Evolutionary conservation across 257 asterid genomes (phyloP).

Genomic region (Paulownia fortunei): DNA sequence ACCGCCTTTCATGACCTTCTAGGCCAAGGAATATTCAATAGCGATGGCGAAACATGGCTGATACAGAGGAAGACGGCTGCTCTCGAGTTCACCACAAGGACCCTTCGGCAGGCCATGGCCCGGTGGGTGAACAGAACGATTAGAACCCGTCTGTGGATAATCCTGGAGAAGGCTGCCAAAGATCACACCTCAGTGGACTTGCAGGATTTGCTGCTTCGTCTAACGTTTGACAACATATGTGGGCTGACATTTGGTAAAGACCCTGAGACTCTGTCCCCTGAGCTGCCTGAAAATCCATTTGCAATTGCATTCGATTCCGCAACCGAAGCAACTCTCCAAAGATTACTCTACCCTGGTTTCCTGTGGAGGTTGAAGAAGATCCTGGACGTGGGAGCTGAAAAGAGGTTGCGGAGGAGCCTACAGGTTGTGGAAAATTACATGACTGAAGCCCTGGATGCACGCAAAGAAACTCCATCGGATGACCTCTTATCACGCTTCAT

Average conservation of each 20-base stretch:
- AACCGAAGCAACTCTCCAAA: constrained; percentile 80
- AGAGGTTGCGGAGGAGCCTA: constrained; percentile 52
- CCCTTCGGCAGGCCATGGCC: constrained; percentile 91
- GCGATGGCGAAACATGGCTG: constrained; percentile 90
- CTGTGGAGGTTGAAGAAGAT: constrained; percentile 76
- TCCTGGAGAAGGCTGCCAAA: constrained; percentile 62
- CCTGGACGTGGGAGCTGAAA: constrained; percentile 62
- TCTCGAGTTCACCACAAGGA: constrained; percentile 84
- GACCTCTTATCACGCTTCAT: constrained; percentile 80
- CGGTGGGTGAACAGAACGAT: constrained; percentile 93
- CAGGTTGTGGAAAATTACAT: constrained; percentile 75
- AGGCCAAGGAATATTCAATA: constrained; percentile 86
- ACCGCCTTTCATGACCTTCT: constrained; percentile 83
- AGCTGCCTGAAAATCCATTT: constrained; percentile 77
- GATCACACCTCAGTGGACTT: constrained; percentile 58
- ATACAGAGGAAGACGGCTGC: constrained; percentile 88
- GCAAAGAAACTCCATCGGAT: constrained; percentile 70
- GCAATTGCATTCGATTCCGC: constrained; percentile 81
- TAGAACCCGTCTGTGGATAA: constrained; percentile 72
- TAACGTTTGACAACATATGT: constrained; percentile 84
- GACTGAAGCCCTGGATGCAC: constrained; percentile 68
- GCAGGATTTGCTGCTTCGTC: constrained; percentile 71
- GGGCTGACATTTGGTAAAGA: constrained; percentile 89
- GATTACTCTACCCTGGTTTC: constrained; percentile 71
- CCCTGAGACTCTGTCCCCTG: constrained; percentile 78